These are phyloP conservation scores for Raffaelea ambrosiae DNA, from an alignment of 2,329 filamentous ascomycete species.

Conservation along the genomic window DNA sequence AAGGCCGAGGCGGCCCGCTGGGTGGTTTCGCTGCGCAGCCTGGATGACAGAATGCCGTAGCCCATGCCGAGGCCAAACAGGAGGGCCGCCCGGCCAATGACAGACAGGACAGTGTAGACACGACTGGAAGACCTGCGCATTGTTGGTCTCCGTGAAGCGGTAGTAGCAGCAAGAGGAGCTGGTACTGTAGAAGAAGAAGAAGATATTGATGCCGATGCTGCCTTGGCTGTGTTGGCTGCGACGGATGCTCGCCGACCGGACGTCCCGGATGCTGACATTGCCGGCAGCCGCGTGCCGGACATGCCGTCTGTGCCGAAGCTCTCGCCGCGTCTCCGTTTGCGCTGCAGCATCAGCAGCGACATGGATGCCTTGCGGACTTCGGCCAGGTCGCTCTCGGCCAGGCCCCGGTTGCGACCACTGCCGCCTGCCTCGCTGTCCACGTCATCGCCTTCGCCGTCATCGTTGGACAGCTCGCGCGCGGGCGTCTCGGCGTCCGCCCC, in stretches of 20 bases:
- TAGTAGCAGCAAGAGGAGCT: too few relatives aligned
- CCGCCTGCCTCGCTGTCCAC: background rate
- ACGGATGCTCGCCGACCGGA: too few relatives aligned
- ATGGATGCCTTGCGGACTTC: slow-evolving; percentile 11
- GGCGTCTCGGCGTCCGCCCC: slow-evolving; percentile 70
- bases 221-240: slow-evolving; percentile 4
- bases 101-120: slow-evolving; percentile 33
- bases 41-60: slow-evolving; percentile 74
- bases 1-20: slow-evolving; percentile 20
- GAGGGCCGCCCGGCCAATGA: slow-evolving; percentile 49
- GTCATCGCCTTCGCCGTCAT: background rate
- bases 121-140: slow-evolving; percentile 12
- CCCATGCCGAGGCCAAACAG: slow-evolving; percentile 73
- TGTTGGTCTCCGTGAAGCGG: too few relatives aligned
- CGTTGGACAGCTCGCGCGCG: slow-evolving; percentile 11
- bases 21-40: slow-evolving; percentile 60
- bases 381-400: slow-evolving; percentile 2
- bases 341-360: slow-evolving; percentile 13
- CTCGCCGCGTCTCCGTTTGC: slow-evolving; percentile 2
- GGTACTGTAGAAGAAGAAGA: slow-evolving; percentile 3
- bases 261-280: background rate
- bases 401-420: background rate
- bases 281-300: background rate
- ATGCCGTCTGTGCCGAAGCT: background rate
- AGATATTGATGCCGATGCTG: slow-evolving; percentile 12